Evolutionary conservation across 2,329 filamentous ascomycete species (phyloP).

Genomic region (Cercospora citrullina): DNA sequence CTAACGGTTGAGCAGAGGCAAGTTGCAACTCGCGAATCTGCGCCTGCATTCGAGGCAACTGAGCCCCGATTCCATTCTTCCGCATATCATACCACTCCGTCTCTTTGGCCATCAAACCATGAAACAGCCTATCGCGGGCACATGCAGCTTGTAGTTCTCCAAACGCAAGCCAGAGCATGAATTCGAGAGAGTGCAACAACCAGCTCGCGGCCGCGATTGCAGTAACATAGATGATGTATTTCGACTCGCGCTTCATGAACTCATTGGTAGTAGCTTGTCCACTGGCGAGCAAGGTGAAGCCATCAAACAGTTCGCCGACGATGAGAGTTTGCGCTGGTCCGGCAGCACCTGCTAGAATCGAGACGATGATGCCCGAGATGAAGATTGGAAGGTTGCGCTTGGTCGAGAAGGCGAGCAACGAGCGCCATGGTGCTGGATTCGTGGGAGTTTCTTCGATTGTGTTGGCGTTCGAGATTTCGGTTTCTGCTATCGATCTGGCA

Average conservation of each 20-base stretch:
- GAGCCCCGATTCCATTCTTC: slow-evolving; percentile 68
- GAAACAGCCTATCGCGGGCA: slow-evolving; percentile 66
- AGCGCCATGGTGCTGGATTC: slow-evolving; percentile 46
- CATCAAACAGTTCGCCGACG: slow-evolving; percentile 72
- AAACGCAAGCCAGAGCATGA: slow-evolving; percentile 71
- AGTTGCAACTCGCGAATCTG: slow-evolving; percentile 80
- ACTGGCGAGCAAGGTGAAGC: slow-evolving; percentile 66
- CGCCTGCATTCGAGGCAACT: slow-evolving; percentile 73
- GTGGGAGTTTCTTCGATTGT: slow-evolving; percentile 20
- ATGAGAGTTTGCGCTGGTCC: slow-evolving; percentile 68
- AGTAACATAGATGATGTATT: slow-evolving; percentile 63
- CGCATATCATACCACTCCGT: slow-evolving; percentile 80
- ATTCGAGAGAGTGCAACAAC: slow-evolving; percentile 66
- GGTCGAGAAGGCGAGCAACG: slow-evolving; percentile 73
- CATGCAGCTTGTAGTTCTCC: slow-evolving; percentile 75
- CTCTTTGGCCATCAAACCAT: slow-evolving; percentile 67
- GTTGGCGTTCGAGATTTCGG: slow-evolving; percentile 23
- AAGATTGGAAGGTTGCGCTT: slow-evolving; percentile 59
- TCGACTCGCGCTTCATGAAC: slow-evolving; percentile 58
- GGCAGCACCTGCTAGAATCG: slow-evolving; percentile 61
- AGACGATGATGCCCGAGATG: slow-evolving; percentile 55
- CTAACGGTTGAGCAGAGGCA: slow-evolving; percentile 76
- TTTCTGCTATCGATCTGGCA: slow-evolving; percentile 13
- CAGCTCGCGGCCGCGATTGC: slow-evolving; percentile 66
- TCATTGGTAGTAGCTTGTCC: slow-evolving; percentile 52